These are phyloP conservation scores for Clitopilus hobsonii DNA, from an alignment of 768 basidiomycete genomes.

Conservation along the genomic window DNA sequence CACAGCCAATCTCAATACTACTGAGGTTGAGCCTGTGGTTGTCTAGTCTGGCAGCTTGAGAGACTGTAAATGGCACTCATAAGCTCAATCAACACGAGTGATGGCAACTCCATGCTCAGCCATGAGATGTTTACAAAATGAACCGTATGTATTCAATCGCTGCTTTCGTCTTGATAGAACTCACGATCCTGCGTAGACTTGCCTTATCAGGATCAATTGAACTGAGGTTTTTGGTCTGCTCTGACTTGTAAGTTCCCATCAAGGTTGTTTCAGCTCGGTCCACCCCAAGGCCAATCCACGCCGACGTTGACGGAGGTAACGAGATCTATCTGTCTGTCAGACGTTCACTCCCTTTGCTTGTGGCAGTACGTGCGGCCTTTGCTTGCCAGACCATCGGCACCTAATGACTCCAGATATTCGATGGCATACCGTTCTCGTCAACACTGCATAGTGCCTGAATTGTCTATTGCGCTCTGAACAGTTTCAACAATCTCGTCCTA, in stretches of 20 bases:
- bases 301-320: conserved; percentile 12
- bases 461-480: conserved; percentile 6
- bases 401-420: conserved; percentile 10
- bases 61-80: neutral
- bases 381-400: conserved; percentile 9
- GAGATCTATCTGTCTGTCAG: conserved; percentile 7
- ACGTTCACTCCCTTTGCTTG: conserved; percentile 3
- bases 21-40: neutral
- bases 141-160: neutral
- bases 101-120: neutral
- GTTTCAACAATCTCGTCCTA: conserved; percentile 14
- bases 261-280: conserved; percentile 14
- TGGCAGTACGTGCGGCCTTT: conserved; percentile 12
- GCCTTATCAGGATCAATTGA: neutral
- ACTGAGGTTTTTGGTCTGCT: neutral
- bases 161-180: neutral
- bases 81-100: neutral
- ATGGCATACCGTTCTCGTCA: conserved; percentile 1
- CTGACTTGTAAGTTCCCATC: neutral
- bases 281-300: conserved; percentile 7
- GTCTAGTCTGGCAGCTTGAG: neutral
- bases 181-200: neutral
- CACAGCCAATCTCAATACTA: neutral
- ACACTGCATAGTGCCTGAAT: conserved; percentile 1
- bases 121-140: neutral